A percentile compares a stretch with the other conserved stretches of the same genome.
These are phyloP conservation scores for Glutinoglossum americanum DNA, from an alignment of 495 filamentous ascomycete species.

Conservation along the genomic window DNA sequence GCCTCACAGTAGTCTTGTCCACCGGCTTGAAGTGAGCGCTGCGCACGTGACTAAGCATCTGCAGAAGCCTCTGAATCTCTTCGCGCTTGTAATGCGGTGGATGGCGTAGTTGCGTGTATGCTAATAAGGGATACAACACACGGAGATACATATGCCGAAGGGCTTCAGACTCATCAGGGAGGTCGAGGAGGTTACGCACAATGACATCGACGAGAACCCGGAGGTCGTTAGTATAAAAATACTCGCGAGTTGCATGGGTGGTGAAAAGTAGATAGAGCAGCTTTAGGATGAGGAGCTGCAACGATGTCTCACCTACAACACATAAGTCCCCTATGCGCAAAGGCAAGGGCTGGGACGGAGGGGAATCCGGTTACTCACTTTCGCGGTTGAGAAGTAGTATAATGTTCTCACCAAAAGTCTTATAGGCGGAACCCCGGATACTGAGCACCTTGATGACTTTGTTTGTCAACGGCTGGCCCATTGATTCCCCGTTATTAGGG, in stretches of 20 bases:
- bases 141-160: slow-evolving; percentile 95
- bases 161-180: slow-evolving; percentile 58
- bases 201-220: slow-evolving; percentile 89
- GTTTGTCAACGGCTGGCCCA: slow-evolving; percentile 48
- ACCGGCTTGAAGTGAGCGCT: slow-evolving; percentile 74
- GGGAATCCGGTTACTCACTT: slow-evolving; percentile 27
- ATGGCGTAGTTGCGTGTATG: slow-evolving; percentile 70
- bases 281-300: slow-evolving; percentile 88
- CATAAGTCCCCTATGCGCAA: neutral
- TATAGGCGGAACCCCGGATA: slow-evolving; percentile 53
- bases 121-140: slow-evolving; percentile 73
- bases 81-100: slow-evolving; percentile 80
- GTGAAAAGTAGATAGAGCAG: slow-evolving; percentile 89
- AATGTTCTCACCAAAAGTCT: slow-evolving; percentile 94
- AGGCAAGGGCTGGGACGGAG: neutral
- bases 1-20: slow-evolving; percentile 70
- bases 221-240: slow-evolving; percentile 95
- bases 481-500: slow-evolving; percentile 20
- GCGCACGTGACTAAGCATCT: slow-evolving; percentile 32
- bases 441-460: slow-evolving; percentile 80
- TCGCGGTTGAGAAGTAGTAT: slow-evolving; percentile 92
- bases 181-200: slow-evolving; percentile 82
- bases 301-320: slow-evolving; percentile 46
- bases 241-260: slow-evolving; percentile 75
- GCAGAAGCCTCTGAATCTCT: slow-evolving; percentile 57